phyloP scores from a whole-genome alignment of 768 basidiomycete genomes.

The Russula sp. region DNA sequence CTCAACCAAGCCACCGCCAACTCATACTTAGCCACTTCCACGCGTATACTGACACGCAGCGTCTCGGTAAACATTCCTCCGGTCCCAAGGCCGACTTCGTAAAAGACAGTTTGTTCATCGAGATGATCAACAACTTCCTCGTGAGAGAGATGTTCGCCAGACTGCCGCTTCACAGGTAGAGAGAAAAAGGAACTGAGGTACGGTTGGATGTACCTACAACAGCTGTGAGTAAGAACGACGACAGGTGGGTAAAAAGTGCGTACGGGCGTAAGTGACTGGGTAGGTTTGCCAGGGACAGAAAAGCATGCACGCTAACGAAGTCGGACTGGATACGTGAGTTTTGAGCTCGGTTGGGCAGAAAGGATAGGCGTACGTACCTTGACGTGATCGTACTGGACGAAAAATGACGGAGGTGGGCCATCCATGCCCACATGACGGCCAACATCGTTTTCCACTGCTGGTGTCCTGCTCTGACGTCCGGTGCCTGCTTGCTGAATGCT shows the following conservation, averaged over 20 bases:
- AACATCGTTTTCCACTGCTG: slow-evolving; percentile 38
- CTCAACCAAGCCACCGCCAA: slow-evolving; percentile 79
- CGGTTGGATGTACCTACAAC: slow-evolving; percentile 58
- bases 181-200: slow-evolving; percentile 86
- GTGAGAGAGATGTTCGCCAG: slow-evolving; percentile 65
- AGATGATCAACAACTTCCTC: slow-evolving; percentile 90
- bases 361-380: slow-evolving; percentile 42
- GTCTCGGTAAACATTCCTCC: slow-evolving; percentile 61
- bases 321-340: slow-evolving; percentile 56
- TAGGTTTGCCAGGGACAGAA: slow-evolving; percentile 68
- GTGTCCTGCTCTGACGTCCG: slow-evolving; percentile 33
- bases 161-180: slow-evolving; percentile 64
- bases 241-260: slow-evolving; percentile 24
- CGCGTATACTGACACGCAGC: slow-evolving; percentile 72
- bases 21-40: slow-evolving; percentile 74
- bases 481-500: slow-evolving; percentile 55
- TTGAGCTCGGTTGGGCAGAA: background rate
- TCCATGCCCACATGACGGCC: slow-evolving; percentile 60
- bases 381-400: slow-evolving; percentile 91
- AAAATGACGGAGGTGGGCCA: slow-evolving; percentile 67
- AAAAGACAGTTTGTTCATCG: slow-evolving; percentile 86
- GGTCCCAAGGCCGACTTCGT: slow-evolving; percentile 64
- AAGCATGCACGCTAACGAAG: slow-evolving; percentile 76
- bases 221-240: slow-evolving; percentile 1
- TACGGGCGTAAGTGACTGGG: slow-evolving; percentile 73